Evolutionary conservation across 1,284 basidiomycete genomes (phyloP).

Genomic region (Moesziomyces sp.): DNA sequence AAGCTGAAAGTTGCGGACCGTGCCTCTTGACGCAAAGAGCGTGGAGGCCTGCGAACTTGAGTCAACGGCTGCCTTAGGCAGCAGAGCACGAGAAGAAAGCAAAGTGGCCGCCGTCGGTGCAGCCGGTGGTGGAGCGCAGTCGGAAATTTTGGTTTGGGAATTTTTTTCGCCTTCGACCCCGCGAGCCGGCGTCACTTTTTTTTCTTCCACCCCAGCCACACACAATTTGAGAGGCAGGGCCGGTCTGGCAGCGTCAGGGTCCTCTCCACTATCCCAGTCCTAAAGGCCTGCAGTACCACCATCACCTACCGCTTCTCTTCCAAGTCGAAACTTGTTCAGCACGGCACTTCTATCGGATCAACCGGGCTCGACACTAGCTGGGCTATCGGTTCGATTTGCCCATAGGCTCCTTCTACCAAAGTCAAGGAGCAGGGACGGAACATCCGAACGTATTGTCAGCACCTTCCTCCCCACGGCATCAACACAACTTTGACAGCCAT

Average conservation of each 20-base stretch:
- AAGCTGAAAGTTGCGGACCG: neutral
- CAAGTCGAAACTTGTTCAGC: no score
- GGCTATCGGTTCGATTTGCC: no score
- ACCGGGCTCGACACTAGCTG: neutral
- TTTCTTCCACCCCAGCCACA: neutral
- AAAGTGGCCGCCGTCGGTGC: no score
- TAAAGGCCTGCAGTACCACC: neutral
- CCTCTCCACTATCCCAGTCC: neutral
- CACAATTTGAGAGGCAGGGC: no score
- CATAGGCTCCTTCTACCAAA: no score
- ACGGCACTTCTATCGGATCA: no score
- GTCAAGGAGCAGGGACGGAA: no score
- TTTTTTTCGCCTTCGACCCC: slow-evolving; percentile 11
- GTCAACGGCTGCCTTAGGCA: no score
- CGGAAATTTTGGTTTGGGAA: slow-evolving; percentile 17
- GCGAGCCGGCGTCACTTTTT: neutral
- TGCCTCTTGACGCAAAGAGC: neutral
- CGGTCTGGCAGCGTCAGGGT: slow-evolving; percentile 1
- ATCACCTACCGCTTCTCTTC: neutral
- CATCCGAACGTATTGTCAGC: no score
- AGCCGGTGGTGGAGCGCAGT: neutral
- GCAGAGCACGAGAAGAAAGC: neutral
- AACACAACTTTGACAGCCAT: slow-evolving; percentile 2
- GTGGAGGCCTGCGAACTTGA: neutral
- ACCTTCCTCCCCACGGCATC: no score